Percentiles rank a stretch among this genome's conserved stretches.
phyloP scores from a whole-genome alignment of 495 filamentous ascomycete genomes.

The Evansstolkia leycettana region DNA sequence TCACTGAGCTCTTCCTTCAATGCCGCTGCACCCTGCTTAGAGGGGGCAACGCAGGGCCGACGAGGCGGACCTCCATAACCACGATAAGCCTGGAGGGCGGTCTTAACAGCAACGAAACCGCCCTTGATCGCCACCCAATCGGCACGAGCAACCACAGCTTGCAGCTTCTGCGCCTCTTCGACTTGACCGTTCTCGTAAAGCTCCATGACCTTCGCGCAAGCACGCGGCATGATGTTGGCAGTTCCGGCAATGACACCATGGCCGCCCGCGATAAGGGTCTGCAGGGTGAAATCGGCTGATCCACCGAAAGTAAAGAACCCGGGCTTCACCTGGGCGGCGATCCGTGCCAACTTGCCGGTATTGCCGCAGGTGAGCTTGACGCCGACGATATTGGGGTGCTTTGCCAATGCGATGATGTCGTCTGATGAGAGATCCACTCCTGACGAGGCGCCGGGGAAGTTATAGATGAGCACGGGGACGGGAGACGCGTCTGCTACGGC shows the following conservation, averaged over 20 bases:
- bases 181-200: slow-evolving; percentile 60
- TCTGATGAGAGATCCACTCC: slow-evolving; percentile 79
- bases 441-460: slow-evolving; percentile 72
- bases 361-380: slow-evolving; percentile 92
- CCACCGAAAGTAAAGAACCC: slow-evolving; percentile 74
- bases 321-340: slow-evolving; percentile 51
- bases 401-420: slow-evolving; percentile 56
- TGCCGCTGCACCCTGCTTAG: slow-evolving; percentile 40
- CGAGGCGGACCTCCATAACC: slow-evolving; percentile 72
- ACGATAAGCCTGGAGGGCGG: slow-evolving; percentile 55
- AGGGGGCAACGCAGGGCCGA: slow-evolving; percentile 63
- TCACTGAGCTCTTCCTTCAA: slow-evolving; percentile 66
- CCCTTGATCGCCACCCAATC: slow-evolving; percentile 85
- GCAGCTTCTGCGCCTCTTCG: slow-evolving; percentile 60
- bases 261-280: slow-evolving; percentile 73
- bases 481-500: slow-evolving; percentile 71
- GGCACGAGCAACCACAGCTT: slow-evolving; percentile 66
- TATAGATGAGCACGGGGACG: slow-evolving; percentile 85
- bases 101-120: slow-evolving; percentile 80
- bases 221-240: slow-evolving; percentile 71
- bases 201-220: slow-evolving; percentile 59
- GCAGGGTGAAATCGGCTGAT: slow-evolving; percentile 82
- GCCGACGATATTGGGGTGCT: slow-evolving; percentile 79
- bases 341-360: slow-evolving; percentile 77
- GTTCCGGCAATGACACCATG: slow-evolving; percentile 76